Conservation (phyloP, 495 filamentous ascomycete genomes). For the Aspergillus homomorphus region DNA sequence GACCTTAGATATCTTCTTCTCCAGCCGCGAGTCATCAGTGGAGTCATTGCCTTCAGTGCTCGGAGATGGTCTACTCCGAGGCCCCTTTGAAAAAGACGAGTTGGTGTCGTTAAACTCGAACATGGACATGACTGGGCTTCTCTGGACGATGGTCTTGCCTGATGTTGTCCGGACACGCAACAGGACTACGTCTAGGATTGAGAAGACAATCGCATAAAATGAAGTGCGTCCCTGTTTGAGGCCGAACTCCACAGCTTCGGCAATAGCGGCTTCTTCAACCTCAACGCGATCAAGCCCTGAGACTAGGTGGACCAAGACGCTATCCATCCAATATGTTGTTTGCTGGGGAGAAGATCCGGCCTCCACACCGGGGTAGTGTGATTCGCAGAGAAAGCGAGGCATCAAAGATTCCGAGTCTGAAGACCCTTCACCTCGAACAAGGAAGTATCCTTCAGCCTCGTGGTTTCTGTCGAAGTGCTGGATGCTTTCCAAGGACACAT, state of each 20-base stretch:
- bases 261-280: constrained; percentile 20
- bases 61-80: constrained; percentile 7
- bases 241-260: constrained; percentile 15
- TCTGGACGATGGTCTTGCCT: constrained; percentile 5
- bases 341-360: constrained; percentile 19
- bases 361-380: constrained; percentile 12
- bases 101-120: constrained; percentile 15
- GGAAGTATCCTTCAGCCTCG: constrained; percentile 13
- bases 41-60: background rate
- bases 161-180: constrained; percentile 6
- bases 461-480: constrained; percentile 10
- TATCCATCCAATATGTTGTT: constrained; percentile 18
- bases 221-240: constrained; percentile 8
- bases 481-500: constrained; percentile 10
- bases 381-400: constrained; percentile 16
- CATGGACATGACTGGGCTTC: constrained; percentile 14
- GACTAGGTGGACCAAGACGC: constrained; percentile 18
- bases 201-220: constrained; percentile 21
- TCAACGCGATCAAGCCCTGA: constrained; percentile 17
- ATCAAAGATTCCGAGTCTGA: background rate
- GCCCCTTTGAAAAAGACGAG: constrained; percentile 10
- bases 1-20: background rate
- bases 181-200: constrained; percentile 19
- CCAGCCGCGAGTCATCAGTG: background rate
- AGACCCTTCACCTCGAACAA: constrained; percentile 1